Conservation (phyloP, 495 filamentous ascomycete genomes). For the Podospora comata region DNA sequence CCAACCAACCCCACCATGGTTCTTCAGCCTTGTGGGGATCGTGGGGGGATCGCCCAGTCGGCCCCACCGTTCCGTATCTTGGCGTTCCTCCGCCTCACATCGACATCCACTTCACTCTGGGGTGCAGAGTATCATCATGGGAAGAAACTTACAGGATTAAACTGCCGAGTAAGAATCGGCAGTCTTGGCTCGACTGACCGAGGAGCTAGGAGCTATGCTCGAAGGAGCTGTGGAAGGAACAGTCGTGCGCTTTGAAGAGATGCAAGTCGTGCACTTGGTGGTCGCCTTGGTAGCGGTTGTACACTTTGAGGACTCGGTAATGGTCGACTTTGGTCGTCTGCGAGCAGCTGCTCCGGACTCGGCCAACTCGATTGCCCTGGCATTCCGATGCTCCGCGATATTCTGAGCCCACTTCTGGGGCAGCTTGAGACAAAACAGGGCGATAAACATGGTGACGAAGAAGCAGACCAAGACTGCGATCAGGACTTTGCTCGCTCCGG, state of each 20-base stretch:
- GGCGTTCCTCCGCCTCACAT: background rate
- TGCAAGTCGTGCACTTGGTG: background rate
- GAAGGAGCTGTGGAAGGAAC: too few species aligned
- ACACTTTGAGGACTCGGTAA: background rate
- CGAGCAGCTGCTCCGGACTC: background rate
- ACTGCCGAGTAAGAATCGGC: background rate
- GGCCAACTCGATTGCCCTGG: background rate
- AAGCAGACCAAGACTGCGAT: background rate
- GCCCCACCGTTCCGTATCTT: background rate
- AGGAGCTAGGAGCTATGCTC: too few species aligned
- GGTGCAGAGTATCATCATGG: background rate
- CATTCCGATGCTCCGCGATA: background rate
- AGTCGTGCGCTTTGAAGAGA: too few species aligned
- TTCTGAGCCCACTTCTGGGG: background rate
- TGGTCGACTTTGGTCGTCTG: background rate
- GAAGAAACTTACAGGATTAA: background rate
- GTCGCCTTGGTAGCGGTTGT: background rate
- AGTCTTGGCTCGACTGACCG: background rate
- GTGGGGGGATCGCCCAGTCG: background rate
- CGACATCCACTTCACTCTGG: background rate
- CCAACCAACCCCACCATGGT: background rate
- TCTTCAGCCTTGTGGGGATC: slow-evolving; percentile 13
- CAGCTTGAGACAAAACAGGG: background rate
- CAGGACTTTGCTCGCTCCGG: background rate
- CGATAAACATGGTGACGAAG: background rate